Evolutionary conservation across 345 rosid genomes (phyloP), one percentile per base, ranked within the genome.

Genomic region (Jatropha curcas): DNA sequence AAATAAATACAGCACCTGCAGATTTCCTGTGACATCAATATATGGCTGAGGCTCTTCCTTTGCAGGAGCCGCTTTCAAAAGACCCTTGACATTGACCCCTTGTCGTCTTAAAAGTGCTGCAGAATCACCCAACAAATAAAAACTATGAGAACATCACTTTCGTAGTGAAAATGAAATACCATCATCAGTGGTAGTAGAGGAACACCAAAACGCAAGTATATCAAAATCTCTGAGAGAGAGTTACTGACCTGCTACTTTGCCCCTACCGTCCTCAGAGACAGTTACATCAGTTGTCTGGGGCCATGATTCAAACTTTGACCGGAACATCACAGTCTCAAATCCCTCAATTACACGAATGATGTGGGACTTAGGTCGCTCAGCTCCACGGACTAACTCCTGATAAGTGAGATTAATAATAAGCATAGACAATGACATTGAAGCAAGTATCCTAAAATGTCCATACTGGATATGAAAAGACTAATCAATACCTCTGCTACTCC

Each of bases 171-270:
- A 60, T 35, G 7, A 46, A 60, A 33, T 3, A 9, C 43, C 20
- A 67, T 12, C 33, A 31, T 13, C 62, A 41, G 43, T 46, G 12
- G 50, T 41, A 35, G 58, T 27, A 46, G 22, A 79, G 20, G 67
- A 52, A 50, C 50, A 60, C 11, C 67, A 64, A 66, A 63, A 37
- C 20, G 43, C 57, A 74, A 43, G 17, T 28, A 58, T 51, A 22
- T 35, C 45, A 60, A 64, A 46, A 53, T 30, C n/a, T 45, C 51
- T 25, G 60, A 63, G 71, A 70, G n/a, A 71, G 28, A 71, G 48
- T 65, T 65, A 80, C 82, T 65, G 43, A 96, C 99, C 98, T 74
- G 99, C 99, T 75, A 96, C 98, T 84, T 93, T 93, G 86, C 99
- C 97, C 83, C 97, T 88, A 74, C 99, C 99, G 81, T 93, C 98